Conservation (phyloP, 2,329 filamentous ascomycete genomes). For the Setomelanomma holmii region DNA sequence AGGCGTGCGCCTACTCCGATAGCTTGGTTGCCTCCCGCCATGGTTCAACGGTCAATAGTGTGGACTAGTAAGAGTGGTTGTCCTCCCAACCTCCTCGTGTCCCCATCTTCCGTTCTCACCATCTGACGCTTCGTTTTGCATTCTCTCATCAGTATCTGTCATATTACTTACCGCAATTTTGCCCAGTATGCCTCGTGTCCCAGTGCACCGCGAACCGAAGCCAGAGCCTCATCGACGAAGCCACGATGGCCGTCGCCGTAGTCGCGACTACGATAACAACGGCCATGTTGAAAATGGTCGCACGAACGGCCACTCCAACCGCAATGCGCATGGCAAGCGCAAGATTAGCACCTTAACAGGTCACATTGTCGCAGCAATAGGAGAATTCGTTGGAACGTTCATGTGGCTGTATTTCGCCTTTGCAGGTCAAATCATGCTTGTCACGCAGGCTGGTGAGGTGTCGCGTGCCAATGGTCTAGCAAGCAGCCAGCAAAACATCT, state of each 20-base stretch:
- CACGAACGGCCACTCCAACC: neutral
- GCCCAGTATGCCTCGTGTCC: slow-evolving; percentile 8
- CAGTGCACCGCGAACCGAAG: slow-evolving; percentile 16
- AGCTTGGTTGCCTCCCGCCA: neutral
- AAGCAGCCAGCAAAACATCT: slow-evolving; percentile 32
- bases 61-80: neutral
- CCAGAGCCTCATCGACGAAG: slow-evolving; percentile 6
- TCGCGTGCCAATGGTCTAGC: slow-evolving; percentile 17
- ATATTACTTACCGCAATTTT: no score
- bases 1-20: neutral
- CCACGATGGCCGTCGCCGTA: slow-evolving; percentile 1
- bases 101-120: neutral
- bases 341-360: slow-evolving; percentile 16
- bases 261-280: slow-evolving; percentile 3
- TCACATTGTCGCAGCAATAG: slow-evolving; percentile 33
- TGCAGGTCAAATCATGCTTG: slow-evolving; percentile 35
- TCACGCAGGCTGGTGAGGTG: slow-evolving; percentile 20
- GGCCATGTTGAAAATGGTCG: neutral
- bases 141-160: no score
- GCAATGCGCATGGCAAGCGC: slow-evolving; percentile 4
- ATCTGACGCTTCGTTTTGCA: neutral
- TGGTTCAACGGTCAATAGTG: neutral
- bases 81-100: neutral
- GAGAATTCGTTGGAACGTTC: slow-evolving; percentile 43
- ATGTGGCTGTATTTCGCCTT: slow-evolving; percentile 43